Evolutionary conservation across 1,284 basidiomycete species (phyloP).

Genomic region (Fomitopsis pinicola): DNA sequence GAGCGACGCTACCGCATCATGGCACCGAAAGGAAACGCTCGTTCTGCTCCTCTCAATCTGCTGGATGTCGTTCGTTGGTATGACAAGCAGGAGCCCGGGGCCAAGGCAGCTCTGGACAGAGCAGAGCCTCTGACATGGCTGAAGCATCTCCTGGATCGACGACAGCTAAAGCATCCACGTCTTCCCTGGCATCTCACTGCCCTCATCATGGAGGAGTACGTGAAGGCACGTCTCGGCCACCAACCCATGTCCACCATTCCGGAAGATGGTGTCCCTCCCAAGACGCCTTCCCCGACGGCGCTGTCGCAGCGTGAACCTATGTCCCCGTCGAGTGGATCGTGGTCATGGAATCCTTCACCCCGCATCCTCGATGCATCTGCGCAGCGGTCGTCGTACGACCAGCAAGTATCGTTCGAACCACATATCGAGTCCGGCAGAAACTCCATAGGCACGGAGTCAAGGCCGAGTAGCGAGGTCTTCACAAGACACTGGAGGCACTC

Average conservation of each 20-base stretch:
- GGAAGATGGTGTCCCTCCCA: constrained; percentile 29
- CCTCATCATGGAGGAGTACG: constrained; percentile 60
- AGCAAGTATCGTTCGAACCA: constrained; percentile 36
- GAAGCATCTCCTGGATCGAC: constrained; percentile 53
- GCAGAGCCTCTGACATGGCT: constrained; percentile 70
- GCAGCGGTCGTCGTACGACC: constrained; percentile 39
- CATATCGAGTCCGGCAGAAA: constrained; percentile 26
- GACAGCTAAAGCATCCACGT: constrained; percentile 29
- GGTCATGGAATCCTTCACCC: constrained; percentile 28
- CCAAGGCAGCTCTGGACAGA: constrained; percentile 48
- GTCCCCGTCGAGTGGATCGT: constrained; percentile 29
- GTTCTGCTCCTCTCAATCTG: constrained; percentile 37
- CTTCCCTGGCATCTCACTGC: constrained; percentile 64
- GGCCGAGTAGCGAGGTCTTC: constrained; percentile 41
- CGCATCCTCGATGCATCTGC: constrained; percentile 37
- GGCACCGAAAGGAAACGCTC: constrained; percentile 32
- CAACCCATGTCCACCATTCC: constrained; percentile 43
- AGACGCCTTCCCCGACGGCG: constrained; percentile 25
- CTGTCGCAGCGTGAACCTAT: constrained; percentile 17
- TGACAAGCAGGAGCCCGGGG: constrained; percentile 37
- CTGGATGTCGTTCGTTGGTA: constrained; percentile 57
- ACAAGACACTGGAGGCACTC: constrained; percentile 32
- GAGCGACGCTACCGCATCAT: constrained; percentile 57
- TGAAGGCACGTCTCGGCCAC: constrained; percentile 33
- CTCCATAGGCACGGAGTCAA: constrained; percentile 38